phyloP scores from a whole-genome alignment of 2,329 filamentous ascomycete species.

The Colletotrichum lindemuthianum region DNA sequence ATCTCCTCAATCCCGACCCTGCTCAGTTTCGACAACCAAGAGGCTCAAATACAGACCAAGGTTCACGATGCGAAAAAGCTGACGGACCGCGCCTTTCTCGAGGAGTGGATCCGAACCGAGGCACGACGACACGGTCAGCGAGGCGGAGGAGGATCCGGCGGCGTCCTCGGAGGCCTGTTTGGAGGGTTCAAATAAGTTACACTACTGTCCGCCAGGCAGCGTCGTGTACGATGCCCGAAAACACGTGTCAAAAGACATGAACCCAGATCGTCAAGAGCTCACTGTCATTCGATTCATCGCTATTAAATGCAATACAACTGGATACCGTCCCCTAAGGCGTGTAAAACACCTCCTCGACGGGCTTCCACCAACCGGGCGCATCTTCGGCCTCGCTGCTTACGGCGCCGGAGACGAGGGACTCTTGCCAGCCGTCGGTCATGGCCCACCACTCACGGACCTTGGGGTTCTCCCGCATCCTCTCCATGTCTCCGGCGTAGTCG shows the following conservation, averaged over 20 bases:
- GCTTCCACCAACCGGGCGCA: conserved; percentile 73
- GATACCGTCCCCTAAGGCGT: conserved; percentile 48
- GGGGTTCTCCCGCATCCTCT: conserved; percentile 76
- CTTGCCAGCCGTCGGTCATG: conserved; percentile 82
- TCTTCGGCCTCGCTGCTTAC: conserved; percentile 67
- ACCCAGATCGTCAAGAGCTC: conserved; percentile 9
- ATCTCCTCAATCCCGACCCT: conserved; percentile 68
- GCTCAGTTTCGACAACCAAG: conserved; percentile 66
- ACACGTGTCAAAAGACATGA: neutral
- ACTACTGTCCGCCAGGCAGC: neutral
- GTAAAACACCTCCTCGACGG: conserved; percentile 76
- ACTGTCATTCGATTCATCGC: conserved; percentile 26
- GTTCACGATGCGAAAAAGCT: conserved; percentile 60
- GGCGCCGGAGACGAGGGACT: conserved; percentile 68
- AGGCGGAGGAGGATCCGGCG: conserved; percentile 52
- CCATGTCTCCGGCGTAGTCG: conserved; percentile 80
- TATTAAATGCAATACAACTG: conserved; percentile 27
- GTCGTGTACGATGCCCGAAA: neutral
- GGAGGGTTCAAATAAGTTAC: conserved; percentile 41
- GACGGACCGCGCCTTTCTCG: conserved; percentile 59
- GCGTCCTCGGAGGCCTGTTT: conserved; percentile 53
- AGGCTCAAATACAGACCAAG: conserved; percentile 60
- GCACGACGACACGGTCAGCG: conserved; percentile 57
- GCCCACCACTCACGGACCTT: conserved; percentile 83
- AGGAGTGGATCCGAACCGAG: conserved; percentile 64